Conservation (phyloP, 2,329 filamentous ascomycete species). For the Thermothelomyces thermophilus region DNA sequence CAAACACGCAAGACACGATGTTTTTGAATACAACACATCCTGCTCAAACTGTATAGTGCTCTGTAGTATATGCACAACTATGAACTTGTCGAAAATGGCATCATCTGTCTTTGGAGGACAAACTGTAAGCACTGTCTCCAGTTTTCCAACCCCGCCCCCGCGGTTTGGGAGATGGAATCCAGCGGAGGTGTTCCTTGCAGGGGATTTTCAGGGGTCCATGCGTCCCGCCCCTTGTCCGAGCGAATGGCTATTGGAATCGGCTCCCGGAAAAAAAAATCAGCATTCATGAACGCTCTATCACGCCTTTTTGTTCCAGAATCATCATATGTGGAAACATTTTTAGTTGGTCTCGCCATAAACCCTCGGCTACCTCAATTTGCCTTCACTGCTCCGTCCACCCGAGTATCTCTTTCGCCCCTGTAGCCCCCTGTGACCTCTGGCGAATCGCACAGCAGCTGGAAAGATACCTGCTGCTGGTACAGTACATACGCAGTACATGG, state of each 20-base stretch:
- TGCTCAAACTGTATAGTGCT: no score
- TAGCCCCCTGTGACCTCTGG: no score
- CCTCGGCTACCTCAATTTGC: not conserved
- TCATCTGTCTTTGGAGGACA: no score
- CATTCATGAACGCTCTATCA: not conserved
- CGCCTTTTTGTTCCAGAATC: not conserved
- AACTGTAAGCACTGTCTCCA: not conserved
- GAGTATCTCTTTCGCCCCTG: not conserved
- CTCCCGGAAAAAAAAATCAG: not conserved
- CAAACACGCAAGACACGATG: not conserved
- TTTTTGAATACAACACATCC: no score
- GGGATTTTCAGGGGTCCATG: constrained; percentile 4
- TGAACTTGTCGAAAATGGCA: no score
- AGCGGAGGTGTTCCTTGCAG: not conserved
- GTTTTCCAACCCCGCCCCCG: constrained; percentile 8
- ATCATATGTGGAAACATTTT: not conserved
- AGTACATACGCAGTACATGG: not conserved
- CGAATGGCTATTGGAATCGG: not conserved
- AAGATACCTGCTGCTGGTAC: not conserved
- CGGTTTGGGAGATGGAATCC: not conserved
- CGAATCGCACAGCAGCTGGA: not conserved
- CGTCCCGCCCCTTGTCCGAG: not conserved
- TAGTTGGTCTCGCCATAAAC: not conserved
- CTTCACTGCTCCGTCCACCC: not conserved
- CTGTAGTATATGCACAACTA: no score